Evolutionary conservation across 345 rosid species (phyloP).

Genomic region (Lepidium aucheri): DNA sequence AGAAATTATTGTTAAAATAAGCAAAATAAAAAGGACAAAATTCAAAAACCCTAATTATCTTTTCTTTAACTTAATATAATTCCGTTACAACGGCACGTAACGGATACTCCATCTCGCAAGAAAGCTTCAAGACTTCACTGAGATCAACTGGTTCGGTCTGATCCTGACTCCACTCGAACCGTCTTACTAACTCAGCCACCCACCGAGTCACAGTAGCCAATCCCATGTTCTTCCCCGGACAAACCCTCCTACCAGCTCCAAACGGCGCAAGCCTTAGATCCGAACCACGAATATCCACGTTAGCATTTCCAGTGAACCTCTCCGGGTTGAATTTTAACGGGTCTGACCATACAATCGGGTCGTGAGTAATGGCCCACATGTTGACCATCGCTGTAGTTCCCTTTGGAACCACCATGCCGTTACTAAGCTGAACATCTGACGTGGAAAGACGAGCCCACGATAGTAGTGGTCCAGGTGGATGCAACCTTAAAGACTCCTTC

Average conservation of each 20-base stretch:
- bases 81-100: conserved; percentile 40
- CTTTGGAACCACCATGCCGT: conserved; percentile 71
- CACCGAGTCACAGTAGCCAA: conserved; percentile 56
- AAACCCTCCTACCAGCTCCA: conserved; percentile 84
- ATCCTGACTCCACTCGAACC: conserved; percentile 51
- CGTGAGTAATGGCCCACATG: conserved; percentile 98
- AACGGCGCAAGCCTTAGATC: conserved; percentile 83
- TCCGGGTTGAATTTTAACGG: conserved; percentile 59
- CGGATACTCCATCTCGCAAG: conserved; percentile 86
- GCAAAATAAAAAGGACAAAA: not conserved
- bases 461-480: conserved; percentile 89
- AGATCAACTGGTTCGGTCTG: conserved; percentile 43
- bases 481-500: conserved; percentile 64
- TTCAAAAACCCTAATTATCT: conserved; percentile 9
- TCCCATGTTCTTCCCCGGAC: conserved; percentile 83
- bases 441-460: conserved; percentile 92
- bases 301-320: conserved; percentile 39
- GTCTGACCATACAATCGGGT: conserved; percentile 52
- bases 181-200: conserved; percentile 62
- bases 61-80: not conserved
- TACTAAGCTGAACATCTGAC: conserved; percentile 67
- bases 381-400: conserved; percentile 89
- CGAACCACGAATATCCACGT: conserved; percentile 59
- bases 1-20: not conserved
- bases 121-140: conserved; percentile 64